A percentile compares a stretch with the other conserved stretches of the same genome.
Conservation (phyloP, 345 rosid genomes). For the Camelina laxa region DNA sequence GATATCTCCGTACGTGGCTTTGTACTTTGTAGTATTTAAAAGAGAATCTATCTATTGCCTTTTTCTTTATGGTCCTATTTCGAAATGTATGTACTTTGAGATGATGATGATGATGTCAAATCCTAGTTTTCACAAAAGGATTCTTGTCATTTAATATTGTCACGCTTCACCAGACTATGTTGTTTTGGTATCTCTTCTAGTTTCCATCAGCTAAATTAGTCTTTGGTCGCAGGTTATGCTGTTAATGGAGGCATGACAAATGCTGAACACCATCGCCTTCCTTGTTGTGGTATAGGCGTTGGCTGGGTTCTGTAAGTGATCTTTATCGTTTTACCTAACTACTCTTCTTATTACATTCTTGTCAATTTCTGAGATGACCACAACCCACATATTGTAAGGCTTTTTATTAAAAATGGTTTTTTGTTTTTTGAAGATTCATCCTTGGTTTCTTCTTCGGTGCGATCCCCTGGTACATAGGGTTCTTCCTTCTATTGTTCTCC, state of each 20-base stretch:
- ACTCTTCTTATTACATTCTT: slow-evolving; percentile 15
- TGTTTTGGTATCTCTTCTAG: neutral
- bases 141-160: slow-evolving; percentile 5
- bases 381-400: slow-evolving; percentile 1
- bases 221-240: slow-evolving; percentile 29
- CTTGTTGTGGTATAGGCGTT: slow-evolving; percentile 43
- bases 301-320: slow-evolving; percentile 43
- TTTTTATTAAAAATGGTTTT: neutral
- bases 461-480: slow-evolving; percentile 45
- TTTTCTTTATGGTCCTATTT: too few species aligned
- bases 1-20: neutral
- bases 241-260: slow-evolving; percentile 13
- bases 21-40: slow-evolving; percentile 5
- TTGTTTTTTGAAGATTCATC: slow-evolving; percentile 40
- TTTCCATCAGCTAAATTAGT: slow-evolving; percentile 2
- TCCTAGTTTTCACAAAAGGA: neutral
- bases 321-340: slow-evolving; percentile 7
- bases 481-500: slow-evolving; percentile 34
- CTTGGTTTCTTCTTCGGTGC: slow-evolving; percentile 43
- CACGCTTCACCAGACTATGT: neutral
- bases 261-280: slow-evolving; percentile 37
- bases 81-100: too few species aligned
- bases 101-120: neutral
- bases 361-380: neutral
- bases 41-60: neutral